These are phyloP conservation scores for Bipolaris sorokiniana DNA, from an alignment of 2,329 filamentous ascomycete species.

Conservation along the genomic window DNA sequence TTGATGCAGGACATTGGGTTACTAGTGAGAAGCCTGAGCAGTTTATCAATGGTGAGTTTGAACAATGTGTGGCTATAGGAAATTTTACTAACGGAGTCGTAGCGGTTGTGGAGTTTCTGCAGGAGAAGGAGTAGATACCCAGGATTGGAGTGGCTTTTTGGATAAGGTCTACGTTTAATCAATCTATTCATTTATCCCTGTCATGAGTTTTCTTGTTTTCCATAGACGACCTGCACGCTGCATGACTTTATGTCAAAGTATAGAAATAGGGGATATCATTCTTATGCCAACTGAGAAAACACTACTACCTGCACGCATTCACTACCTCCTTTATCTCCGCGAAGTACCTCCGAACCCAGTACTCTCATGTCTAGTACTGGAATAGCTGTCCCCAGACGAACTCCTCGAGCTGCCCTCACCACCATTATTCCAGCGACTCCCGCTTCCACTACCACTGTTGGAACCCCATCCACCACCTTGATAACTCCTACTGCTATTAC, in stretches of 20 bases:
- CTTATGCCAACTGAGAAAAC: slow-evolving; percentile 26
- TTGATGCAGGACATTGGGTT: slow-evolving; percentile 85
- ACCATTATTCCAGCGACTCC: slow-evolving; percentile 45
- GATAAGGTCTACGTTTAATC: neutral
- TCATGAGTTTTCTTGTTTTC: too few species aligned
- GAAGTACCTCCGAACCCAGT: slow-evolving; percentile 76
- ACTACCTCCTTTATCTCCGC: slow-evolving; percentile 33
- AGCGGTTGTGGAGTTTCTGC: slow-evolving; percentile 71
- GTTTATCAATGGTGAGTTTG: slow-evolving; percentile 71
- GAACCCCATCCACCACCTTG: slow-evolving; percentile 46
- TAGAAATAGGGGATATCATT: slow-evolving; percentile 39
- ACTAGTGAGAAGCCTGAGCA: slow-evolving; percentile 85
- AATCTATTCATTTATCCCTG: neutral
- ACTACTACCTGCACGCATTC: neutral
- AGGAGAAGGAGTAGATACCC: slow-evolving; percentile 51
- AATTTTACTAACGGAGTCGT: slow-evolving; percentile 15
- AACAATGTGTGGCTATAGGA: too few species aligned
- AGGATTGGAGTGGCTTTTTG: neutral
- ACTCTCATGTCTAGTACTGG: slow-evolving; percentile 65
- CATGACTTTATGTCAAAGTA: neutral
- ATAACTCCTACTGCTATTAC: slow-evolving; percentile 48
- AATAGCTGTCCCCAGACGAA: slow-evolving; percentile 46
- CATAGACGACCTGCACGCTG: neutral
- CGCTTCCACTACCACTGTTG: slow-evolving; percentile 41
- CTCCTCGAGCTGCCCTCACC: slow-evolving; percentile 47